Evolutionary conservation across 768 basidiomycete species (phyloP), one percentile per base, ranked within the genome.

Genomic region (Tylopilus felleus): DNA sequence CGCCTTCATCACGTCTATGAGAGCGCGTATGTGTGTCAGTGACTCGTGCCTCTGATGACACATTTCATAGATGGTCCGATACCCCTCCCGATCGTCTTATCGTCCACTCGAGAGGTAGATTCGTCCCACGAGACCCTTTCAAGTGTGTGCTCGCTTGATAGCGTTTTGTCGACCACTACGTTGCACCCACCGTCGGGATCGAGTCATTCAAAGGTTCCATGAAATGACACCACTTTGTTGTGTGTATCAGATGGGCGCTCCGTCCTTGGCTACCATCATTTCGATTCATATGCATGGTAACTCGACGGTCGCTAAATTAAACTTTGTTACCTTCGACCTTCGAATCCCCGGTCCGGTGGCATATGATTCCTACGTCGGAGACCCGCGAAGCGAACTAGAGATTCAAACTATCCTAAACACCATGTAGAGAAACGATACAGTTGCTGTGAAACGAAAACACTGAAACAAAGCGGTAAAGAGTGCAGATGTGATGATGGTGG

Each of bases 241-340:
- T 36, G 35, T 36, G 35, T 12, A 14, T 47, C 17, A 8, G 33
- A 39, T 38, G 1, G 19, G 10, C 41, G 41, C 23, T 16, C 42
- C 27, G 28, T 22, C 51, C 64, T 46, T 64, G 17, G 25, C 42
- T 52, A 65, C 63, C 64, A 64, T 66, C 63, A 63, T 36, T 44
- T 13, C 38, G 1, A 21, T 19, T 25, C 16, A 23, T 17, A 7
- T 7, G 16, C 31, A 46, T 62, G 51, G 51, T 10, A 52, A 65
- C 60, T 51, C 23, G 25, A 42, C 44, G 27, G 27, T 50, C 27
- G 27, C 38, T 27, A 19, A 23, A 65, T 59, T 59, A 61, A 65
- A 67, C 55, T 51, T 41, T 60, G 47, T 49, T 42, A 33, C n/a
- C n/a, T 19, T 38, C 38, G 38, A 19, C 4, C 38, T 8, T 38